Evolutionary conservation across 768 basidiomycete species (phyloP).

Genomic region (Hysterangium stoloniferum): DNA sequence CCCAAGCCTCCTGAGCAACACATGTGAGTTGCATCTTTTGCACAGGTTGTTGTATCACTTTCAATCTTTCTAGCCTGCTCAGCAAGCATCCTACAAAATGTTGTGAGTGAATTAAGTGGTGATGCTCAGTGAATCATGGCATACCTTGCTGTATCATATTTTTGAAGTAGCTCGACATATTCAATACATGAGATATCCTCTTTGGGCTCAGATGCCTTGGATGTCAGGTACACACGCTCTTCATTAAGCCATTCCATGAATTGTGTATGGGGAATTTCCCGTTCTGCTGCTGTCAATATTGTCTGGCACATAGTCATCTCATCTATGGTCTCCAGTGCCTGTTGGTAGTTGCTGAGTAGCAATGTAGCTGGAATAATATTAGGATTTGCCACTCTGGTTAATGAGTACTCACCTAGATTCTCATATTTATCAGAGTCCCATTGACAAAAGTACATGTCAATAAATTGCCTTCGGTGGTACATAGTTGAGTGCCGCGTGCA

Average conservation of each 20-base stretch:
- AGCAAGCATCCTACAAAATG: not conserved
- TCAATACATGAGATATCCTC: not conserved
- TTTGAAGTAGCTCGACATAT: not conserved
- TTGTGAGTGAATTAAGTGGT: not conserved
- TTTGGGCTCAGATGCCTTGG: not conserved
- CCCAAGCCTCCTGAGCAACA: not conserved
- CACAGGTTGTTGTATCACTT: not conserved
- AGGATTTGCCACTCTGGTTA: not conserved
- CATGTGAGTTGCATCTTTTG: not conserved
- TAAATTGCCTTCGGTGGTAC: conserved; percentile 22
- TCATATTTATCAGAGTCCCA: conserved; percentile 28
- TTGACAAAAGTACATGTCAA: conserved; percentile 26
- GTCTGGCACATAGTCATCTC: not conserved
- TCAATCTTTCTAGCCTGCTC: not conserved
- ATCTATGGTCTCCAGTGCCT: not conserved
- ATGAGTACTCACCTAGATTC: conserved; percentile 18
- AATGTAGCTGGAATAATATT: no score
- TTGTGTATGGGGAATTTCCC: not conserved
- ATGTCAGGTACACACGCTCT: not conserved
- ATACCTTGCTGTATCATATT: not conserved
- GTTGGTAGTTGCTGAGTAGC: not conserved
- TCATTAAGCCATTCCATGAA: not conserved
- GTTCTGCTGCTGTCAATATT: not conserved
- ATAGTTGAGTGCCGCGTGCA: conserved; percentile 21
- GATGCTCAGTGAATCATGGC: not conserved